These are phyloP conservation scores for Solidago caesia DNA, from an alignment of 129 eudicot genomes.

Conservation along the genomic window DNA sequence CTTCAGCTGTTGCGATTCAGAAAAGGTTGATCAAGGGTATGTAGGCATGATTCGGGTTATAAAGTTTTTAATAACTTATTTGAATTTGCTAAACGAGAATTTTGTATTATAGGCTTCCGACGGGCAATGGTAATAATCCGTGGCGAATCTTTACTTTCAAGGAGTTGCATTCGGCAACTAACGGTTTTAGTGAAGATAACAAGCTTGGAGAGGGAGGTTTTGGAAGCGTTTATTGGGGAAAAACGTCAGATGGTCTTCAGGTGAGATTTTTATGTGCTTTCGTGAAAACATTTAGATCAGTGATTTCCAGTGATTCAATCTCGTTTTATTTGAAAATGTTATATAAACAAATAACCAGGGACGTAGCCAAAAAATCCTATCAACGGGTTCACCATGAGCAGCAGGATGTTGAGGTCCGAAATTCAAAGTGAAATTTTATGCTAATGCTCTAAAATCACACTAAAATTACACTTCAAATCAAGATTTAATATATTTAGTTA, in stretches of 20 bases:
- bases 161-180: conserved; percentile 70
- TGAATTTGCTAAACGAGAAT: not conserved
- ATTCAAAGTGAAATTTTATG: too few relatives aligned
- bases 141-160: conserved; percentile 81
- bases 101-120: conserved; percentile 31
- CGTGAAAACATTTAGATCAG: too few relatives aligned
- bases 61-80: not conserved
- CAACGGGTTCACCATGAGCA: too few relatives aligned
- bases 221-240: conserved; percentile 87
- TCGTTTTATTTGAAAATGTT: too few relatives aligned
- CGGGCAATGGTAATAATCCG: conserved; percentile 32
- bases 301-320: too few relatives aligned
- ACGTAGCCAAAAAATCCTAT: too few relatives aligned
- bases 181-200: conserved; percentile 74
- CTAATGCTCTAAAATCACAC: too few relatives aligned
- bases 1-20: conserved; percentile 54
- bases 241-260: conserved; percentile 81
- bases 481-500: too few relatives aligned
- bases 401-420: too few relatives aligned
- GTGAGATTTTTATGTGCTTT: conserved; percentile 24
- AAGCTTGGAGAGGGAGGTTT: conserved; percentile 92
- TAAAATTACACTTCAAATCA: too few relatives aligned
- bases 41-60: not conserved
- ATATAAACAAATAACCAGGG: too few relatives aligned
- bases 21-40: conserved; percentile 71